Base-by-base conservation (phyloP, 768 basidiomycete species). In the Holtermannia corniformis region DNA sequence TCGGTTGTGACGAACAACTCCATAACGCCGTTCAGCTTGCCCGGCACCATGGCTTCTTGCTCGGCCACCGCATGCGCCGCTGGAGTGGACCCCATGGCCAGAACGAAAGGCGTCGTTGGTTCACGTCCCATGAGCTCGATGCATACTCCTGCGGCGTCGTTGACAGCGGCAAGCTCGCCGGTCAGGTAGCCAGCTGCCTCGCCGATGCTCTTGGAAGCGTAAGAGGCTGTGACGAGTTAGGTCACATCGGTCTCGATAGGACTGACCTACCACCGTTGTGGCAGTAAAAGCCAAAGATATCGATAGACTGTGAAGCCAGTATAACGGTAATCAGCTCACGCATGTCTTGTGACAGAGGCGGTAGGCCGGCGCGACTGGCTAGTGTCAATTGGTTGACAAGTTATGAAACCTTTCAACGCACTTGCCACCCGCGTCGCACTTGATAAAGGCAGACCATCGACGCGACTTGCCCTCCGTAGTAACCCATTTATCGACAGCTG, bases 1-100 rank as follows among this genome's bases (percentile, higher is more conserved):
- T 16, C 11, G 20, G 16, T 24, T 21, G 21, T 26, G 20, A 85
- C 87, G 72, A 84, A 87, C 50, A 90, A 68, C 70, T 90, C 87
- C 19, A 90, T 75, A 24, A 72, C 71, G 0, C 84, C 83, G 52
- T 81, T 75, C 28, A 87, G 74, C 2, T 48, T 49, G 49, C 76
- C 72, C 19, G 83, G 64, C 42, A 74, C 67, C 14, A 73, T 71
- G 16, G 57, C 41, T 2, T 47, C 47, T 74, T 76, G 19, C 76
- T 76, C 60, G 14, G 55, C 80, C 12, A 84, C 86, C 10, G 84
- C 83, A 64, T 89, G 85, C 0, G 87, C 88, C 2, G 87, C 83
- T 1, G 88, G 88, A 2, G 88, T 90, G n/a, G 87, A 84, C 20
- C 88, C 87, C 1, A 90, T 82, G 1, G 85, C 84, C 28, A 91